phyloP scores from a whole-genome alignment of 2,329 filamentous ascomycete species.

The Bipolaris oryzae region DNA sequence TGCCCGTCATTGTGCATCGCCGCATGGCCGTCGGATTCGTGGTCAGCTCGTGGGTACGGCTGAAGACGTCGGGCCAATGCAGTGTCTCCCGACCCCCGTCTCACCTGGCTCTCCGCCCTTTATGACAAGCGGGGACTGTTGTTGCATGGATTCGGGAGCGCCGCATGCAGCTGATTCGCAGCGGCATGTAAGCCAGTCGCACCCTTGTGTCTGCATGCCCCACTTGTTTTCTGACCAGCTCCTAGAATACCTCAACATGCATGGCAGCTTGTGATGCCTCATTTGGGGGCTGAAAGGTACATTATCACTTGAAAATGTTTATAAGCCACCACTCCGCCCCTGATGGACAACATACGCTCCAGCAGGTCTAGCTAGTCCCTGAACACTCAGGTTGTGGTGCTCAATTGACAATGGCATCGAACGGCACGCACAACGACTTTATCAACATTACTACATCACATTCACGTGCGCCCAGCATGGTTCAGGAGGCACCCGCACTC shows the following conservation, averaged over 20 bases:
- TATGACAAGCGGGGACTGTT: constrained; percentile 9
- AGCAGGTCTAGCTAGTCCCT: constrained; percentile 23
- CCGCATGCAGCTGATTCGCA: constrained; percentile 34
- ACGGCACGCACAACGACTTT: constrained; percentile 45
- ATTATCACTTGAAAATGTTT: constrained; percentile 24
- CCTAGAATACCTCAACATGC: constrained; percentile 40
- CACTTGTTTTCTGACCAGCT: constrained; percentile 42
- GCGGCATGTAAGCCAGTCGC: constrained; percentile 26
- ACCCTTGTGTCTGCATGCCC: constrained; percentile 40
- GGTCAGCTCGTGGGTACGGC: constrained; percentile 17
- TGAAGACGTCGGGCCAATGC: constrained; percentile 23
- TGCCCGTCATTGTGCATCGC: constrained; percentile 9
- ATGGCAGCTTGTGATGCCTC: constrained; percentile 32
- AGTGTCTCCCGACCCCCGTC: constrained; percentile 26
- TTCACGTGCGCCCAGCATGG: constrained; percentile 46
- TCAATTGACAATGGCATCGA: constrained; percentile 44
- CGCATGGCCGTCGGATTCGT: constrained; percentile 19
- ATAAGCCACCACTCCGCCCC: constrained; percentile 33
- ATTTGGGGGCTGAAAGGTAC: constrained; percentile 40
- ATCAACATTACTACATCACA: constrained; percentile 46
- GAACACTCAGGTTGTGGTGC: constrained; percentile 19
- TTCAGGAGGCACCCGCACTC: constrained; percentile 30
- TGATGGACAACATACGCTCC: constrained; percentile 35
- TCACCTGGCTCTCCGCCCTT: constrained; percentile 34
- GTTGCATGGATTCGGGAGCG: constrained; percentile 18